phyloP scores from a whole-genome alignment of 2,329 filamentous ascomycete genomes.

The Trichoderma sp. region DNA sequence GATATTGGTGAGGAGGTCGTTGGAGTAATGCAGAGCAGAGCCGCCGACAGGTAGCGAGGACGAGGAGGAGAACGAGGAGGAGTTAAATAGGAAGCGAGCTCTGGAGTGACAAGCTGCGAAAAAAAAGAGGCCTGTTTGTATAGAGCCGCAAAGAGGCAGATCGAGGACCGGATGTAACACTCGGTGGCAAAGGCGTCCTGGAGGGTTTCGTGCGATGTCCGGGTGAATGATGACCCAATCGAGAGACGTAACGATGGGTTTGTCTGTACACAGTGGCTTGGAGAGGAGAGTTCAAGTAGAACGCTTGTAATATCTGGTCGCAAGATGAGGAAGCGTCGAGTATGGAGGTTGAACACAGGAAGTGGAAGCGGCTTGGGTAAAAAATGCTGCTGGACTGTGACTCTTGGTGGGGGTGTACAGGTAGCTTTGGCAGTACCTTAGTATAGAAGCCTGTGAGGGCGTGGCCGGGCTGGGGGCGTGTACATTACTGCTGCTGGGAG shows the following conservation, averaged over 20 bases:
- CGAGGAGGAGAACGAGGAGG: neutral
- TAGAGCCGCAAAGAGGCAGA: slow-evolving; percentile 15
- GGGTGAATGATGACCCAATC: neutral
- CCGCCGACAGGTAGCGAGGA: neutral
- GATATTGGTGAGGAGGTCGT: neutral
- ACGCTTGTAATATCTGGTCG: slow-evolving; percentile 1
- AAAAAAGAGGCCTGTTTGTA: neutral
- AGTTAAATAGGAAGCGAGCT: neutral
- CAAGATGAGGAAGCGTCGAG: slow-evolving; percentile 2
- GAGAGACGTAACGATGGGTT: neutral
- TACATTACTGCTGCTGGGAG: neutral
- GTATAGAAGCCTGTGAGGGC: neutral
- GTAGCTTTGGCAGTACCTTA: neutral
- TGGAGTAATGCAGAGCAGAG: neutral
- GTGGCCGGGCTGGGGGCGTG: neutral
- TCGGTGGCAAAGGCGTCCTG: slow-evolving; percentile 3
- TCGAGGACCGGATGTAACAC: slow-evolving; percentile 16
- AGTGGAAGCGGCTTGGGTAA: slow-evolving; percentile 17
- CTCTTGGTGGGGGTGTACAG: neutral
- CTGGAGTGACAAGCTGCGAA: neutral
- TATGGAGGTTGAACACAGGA: slow-evolving; percentile 16
- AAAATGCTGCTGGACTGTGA: slow-evolving; percentile 1
- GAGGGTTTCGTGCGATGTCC: slow-evolving; percentile 10
- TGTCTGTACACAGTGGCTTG: neutral
- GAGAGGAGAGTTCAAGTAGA: neutral